Evolutionary conservation across 1,284 basidiomycete genomes (phyloP), one percentile per base, ranked within the genome.

Genomic region (Kalmanozyma brasiliensis): DNA sequence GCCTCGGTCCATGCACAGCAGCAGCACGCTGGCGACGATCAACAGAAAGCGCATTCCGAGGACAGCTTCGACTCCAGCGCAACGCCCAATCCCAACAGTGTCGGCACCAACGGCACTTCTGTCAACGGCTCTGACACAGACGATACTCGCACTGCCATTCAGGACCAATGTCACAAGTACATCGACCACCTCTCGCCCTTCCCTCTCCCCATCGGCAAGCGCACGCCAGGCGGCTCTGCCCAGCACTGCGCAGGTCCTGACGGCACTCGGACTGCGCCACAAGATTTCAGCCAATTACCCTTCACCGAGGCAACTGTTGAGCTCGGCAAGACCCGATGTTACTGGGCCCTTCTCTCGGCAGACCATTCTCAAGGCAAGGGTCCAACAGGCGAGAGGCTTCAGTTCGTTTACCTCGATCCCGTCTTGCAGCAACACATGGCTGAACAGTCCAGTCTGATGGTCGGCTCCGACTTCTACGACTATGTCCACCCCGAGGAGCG

Each of bases 401-500:
- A 87, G 45, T 94, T 94, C 84, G 87, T 94, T 66, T 93, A 93
- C 84, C 86, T 93, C 69, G 94, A 96, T 84, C 94, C 94, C 47
- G 88, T 92, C 53, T 86, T 96, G 61, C 85, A 88, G 22, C 83
- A 80, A 63, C 92, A 95, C 82, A 88, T 96, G 75, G 88, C 86
- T 22, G 86, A 87, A 49, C 89, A 93, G 83, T 88, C 89, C 0
- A 83, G 86, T 23, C 76, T 83, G 19, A 86, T 97, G 79, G 84
- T 92, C 67, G 91, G 90, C 52, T 88, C 88, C 73, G 88, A 89
- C 19, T 86, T 97, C 36, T 86, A 96, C 63, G 87, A 89, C 56
- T 94, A 92, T 79, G 91, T 97, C 37, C 93, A 96, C 78, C 93
- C 93, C 22, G 91, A 91, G 56, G 94, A 97, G 78, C 87, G 90